These are phyloP conservation scores for Tetrahymena thermophila DNA, from an alignment of 73 alveolate genomes.

Conservation along the genomic window DNA sequence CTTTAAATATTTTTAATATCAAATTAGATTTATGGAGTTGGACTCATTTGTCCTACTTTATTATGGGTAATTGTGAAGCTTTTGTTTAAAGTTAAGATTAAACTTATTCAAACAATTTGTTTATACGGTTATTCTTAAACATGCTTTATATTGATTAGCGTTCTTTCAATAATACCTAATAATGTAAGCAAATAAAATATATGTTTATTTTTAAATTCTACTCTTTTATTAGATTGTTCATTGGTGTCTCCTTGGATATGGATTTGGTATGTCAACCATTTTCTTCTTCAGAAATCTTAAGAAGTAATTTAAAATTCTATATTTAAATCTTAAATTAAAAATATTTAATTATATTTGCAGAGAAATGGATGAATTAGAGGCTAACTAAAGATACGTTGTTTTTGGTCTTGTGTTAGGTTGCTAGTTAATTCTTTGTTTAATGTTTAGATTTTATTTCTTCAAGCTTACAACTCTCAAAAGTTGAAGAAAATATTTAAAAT, in stretches of 20 bases:
- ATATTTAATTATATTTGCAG: background rate
- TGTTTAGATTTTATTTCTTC: background rate
- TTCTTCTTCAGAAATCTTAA: background rate
- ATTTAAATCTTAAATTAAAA: background rate
- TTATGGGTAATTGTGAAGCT: background rate
- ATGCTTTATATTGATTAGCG: background rate
- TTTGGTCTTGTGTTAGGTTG: background rate
- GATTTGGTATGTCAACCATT: background rate
- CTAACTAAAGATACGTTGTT: background rate
- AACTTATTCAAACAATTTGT: background rate
- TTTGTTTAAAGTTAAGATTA: background rate
- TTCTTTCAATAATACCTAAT: background rate
- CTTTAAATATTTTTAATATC: background rate
- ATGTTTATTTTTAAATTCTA: too few relatives aligned
- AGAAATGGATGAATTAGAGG: background rate
- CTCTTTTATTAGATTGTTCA: background rate
- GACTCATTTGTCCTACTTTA: background rate
- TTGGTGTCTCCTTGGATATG: background rate
- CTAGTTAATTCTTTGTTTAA: background rate
- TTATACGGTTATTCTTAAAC: background rate
- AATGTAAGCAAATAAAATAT: background rate
- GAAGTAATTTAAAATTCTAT: background rate
- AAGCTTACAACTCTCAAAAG: background rate
- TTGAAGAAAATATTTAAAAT: background rate
- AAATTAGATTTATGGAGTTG: background rate